phyloP scores from a whole-genome alignment of 306 rosid species.

The Clitoria ternatea region DNA sequence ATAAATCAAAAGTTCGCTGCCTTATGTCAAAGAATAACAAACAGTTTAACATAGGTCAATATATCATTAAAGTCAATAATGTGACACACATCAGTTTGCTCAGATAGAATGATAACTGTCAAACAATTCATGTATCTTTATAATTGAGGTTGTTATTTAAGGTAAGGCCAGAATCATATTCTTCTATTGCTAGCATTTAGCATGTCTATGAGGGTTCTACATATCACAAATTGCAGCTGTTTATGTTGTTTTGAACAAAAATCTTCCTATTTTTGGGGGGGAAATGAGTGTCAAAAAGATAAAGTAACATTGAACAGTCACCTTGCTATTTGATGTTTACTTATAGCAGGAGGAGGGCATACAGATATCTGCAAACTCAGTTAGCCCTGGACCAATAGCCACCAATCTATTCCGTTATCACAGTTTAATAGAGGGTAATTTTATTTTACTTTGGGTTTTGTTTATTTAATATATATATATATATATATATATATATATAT shows the following conservation, averaged over 20 bases:
- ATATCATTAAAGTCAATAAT: background rate
- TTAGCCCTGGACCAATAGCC: slow-evolving; percentile 52
- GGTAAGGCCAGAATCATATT: background rate
- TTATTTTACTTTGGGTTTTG: background rate
- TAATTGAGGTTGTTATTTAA: background rate
- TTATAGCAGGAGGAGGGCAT: slow-evolving; percentile 43
- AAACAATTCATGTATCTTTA: background rate
- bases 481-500: too few relatives aligned
- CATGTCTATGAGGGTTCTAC: background rate
- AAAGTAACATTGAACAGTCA: background rate
- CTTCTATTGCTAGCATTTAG: background rate
- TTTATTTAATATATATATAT: too few relatives aligned
- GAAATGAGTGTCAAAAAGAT: background rate
- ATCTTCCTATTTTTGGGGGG: background rate
- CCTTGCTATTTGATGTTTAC: slow-evolving; percentile 8
- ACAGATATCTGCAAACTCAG: slow-evolving; percentile 47
- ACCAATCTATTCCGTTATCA: slow-evolving; percentile 51
- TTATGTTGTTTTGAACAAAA: background rate
- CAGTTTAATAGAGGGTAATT: slow-evolving; percentile 38
- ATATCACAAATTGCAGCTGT: background rate
- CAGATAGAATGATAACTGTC: too few relatives aligned
- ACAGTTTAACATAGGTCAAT: background rate
- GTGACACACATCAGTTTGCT: background rate
- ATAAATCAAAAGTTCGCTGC: background rate
- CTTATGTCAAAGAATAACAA: background rate